Evolutionary conservation across 2,329 filamentous ascomycete genomes (phyloP), one percentile per base, ranked within the genome.

Genomic region (Gnomoniopsis smithogilvyi): DNA sequence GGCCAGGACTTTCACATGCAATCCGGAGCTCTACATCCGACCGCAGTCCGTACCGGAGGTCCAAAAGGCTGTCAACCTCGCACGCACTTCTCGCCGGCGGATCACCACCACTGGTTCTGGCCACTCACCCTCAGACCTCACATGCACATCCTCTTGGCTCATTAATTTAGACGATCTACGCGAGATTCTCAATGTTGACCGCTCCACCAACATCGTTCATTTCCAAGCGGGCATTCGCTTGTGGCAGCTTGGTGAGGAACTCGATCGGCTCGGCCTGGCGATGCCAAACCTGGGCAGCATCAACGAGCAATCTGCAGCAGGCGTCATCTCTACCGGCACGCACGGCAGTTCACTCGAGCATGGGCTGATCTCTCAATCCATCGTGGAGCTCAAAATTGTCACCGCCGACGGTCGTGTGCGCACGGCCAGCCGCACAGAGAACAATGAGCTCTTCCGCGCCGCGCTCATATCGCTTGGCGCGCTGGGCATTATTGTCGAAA

Each of bases 251-350:
- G 89, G 92, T 63, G 80, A 83, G 47, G 84, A 86, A 68, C 85
- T 97, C 34, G 91, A 91, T 65, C 80, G 83, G 56, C 75, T 87
- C 67, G 92, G 91, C 1, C 80, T 96, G 63, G 92, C 92, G 2
- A 88, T 99, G 83, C 90, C 91, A 30, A 97, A 96, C 71, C 78
- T 98, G 49, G 95, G 95, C 38, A 96, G 92, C 72, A 99, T 99
- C 74, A 92, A 97, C 72, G 86, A 92, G 67, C 95, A 99, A 79
- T 95, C 90, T 60, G 88, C 98, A 63, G 92, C 91, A 1, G 95
- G 95, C 30, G 93, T 92, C 15, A 96, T 98, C 62, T 88, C 90
- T 21, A 99, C 95, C 0, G 93, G 90, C 17, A 98, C 95, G 0
- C 95, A 99, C 72, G 95, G 95, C 47, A 96, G 91, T 68, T 95